Percentiles rank a stretch among this genome's conserved stretches.
phyloP scores from a whole-genome alignment of 225 moss, liverwort and hornwort species.

The Pseudisothecium myosuroides region DNA sequence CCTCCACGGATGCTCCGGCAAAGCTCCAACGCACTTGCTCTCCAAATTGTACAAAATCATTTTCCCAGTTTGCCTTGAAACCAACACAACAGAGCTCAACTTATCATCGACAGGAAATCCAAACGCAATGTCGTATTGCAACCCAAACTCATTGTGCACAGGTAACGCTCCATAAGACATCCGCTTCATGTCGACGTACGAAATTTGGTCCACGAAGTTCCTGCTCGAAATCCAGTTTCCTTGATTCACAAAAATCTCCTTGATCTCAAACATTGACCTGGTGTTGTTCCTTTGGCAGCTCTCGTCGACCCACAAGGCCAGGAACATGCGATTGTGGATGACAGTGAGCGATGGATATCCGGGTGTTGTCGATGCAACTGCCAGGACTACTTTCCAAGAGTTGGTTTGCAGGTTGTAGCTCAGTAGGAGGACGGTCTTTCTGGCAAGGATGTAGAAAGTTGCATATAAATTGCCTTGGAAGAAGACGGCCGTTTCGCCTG shows the following conservation, averaged over 20 bases:
- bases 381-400: neutral
- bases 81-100: neutral
- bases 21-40: neutral
- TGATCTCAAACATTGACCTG: neutral
- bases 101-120: neutral
- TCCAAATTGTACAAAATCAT: neutral
- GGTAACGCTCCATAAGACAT: neutral
- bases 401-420: neutral
- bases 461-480: neutral
- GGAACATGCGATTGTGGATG: neutral
- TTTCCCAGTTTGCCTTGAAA: neutral
- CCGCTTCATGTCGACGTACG: neutral
- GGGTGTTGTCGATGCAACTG: neutral
- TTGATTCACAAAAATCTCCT: neutral
- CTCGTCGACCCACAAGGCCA: neutral
- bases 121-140: neutral
- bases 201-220: neutral
- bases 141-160: neutral
- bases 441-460: neutral
- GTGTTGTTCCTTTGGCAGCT: neutral
- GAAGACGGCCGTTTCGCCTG: neutral
- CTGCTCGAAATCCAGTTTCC: neutral
- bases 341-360: neutral
- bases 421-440: neutral
- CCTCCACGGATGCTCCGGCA: neutral